phyloP scores from a whole-genome alignment of 495 filamentous ascomycete species.

The Penicillium parvum region DNA sequence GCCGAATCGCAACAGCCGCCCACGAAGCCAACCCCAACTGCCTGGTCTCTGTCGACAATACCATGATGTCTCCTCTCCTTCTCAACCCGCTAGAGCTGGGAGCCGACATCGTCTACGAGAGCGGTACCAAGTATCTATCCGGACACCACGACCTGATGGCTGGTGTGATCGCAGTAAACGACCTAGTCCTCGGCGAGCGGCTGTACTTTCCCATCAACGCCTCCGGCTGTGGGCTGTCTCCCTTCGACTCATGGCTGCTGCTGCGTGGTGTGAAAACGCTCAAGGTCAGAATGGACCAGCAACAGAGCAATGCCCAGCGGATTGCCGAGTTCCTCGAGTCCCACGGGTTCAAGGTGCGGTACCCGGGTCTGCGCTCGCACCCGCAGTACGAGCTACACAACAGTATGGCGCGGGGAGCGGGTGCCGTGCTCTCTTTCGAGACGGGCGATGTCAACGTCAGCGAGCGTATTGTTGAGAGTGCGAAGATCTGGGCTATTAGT shows the following conservation, averaged over 20 bases:
- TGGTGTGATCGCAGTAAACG: conserved; percentile 87
- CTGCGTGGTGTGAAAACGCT: conserved; percentile 94
- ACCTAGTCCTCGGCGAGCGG: conserved; percentile 72
- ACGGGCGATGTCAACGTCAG: conserved; percentile 77
- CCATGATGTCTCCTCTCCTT: conserved; percentile 93
- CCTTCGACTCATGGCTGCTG: conserved; percentile 93
- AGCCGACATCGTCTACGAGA: conserved; percentile 95
- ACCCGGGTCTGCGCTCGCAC: conserved; percentile 88
- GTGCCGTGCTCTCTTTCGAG: conserved; percentile 93
- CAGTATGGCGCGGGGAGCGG: conserved; percentile 88
- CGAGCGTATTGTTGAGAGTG: conserved; percentile 90
- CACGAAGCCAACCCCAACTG: conserved; percentile 76
- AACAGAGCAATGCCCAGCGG: conserved; percentile 83
- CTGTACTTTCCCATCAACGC: conserved; percentile 96
- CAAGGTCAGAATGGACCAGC: conserved; percentile 96
- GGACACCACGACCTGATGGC: conserved; percentile 99
- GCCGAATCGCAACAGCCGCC: conserved; percentile 63
- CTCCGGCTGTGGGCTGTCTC: conserved; percentile 87
- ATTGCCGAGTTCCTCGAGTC: conserved; percentile 91
- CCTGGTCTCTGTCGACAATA: conserved; percentile 94
- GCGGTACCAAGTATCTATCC: conserved; percentile 94
- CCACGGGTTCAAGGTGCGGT: conserved; percentile 90
- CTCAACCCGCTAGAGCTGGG: conserved; percentile 89
- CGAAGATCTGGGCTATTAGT: conserved; percentile 87
- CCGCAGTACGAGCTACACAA: conserved; percentile 95